Evolutionary conservation across 306 rosid species (phyloP), one percentile per base, ranked within the genome.

Genomic region (Prunus mira): DNA sequence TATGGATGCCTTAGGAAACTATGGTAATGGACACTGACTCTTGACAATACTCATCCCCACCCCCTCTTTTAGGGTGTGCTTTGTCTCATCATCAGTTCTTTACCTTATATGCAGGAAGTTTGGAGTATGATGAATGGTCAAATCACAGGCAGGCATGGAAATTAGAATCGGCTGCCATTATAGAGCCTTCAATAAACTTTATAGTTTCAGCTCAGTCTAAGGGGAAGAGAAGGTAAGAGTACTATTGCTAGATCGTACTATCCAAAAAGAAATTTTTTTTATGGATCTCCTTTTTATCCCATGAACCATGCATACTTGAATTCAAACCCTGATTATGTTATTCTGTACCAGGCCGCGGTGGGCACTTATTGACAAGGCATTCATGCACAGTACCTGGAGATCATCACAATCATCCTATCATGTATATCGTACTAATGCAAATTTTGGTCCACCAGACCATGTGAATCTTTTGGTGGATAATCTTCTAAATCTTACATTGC

Each of bases 71-170:
- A 54, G 69, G 49, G 11, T 72, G 63, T 76, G 81, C 74, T 12
- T 52, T 54, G 38, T 47, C 62, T 84, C 57, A 79, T 63, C 76
- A 75, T 68, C 10, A 17, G 34, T 78, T 68, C 49, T 14, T 54
- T 45, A 47, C 46, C 56, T 70, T 73, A 28, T 71, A 45, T 74
- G 51, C 84, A 96, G 99, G 98, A 79, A 91, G 97, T 86, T 80
- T 88, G 87, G 99, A 96, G 80, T 96, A 86, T 82, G 99, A 96
- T 72, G 99, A 96, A 69, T 96, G 99, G 99, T 86, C 89, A 76
- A 92, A 89, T 84, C 98, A 96, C 87, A 87, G 98, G 87, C 99
- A 92, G 87, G 87, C 99, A 77, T 96, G 99, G 99, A 96, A 92
- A 90, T 82, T 92, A 78, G 99, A 96, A 82, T 92, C 99, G 74